Percentiles rank a stretch among this genome's conserved stretches.
These are phyloP conservation scores for Xylogone sp. DNA, from an alignment of 2,329 filamentous ascomycete genomes.

Conservation along the genomic window DNA sequence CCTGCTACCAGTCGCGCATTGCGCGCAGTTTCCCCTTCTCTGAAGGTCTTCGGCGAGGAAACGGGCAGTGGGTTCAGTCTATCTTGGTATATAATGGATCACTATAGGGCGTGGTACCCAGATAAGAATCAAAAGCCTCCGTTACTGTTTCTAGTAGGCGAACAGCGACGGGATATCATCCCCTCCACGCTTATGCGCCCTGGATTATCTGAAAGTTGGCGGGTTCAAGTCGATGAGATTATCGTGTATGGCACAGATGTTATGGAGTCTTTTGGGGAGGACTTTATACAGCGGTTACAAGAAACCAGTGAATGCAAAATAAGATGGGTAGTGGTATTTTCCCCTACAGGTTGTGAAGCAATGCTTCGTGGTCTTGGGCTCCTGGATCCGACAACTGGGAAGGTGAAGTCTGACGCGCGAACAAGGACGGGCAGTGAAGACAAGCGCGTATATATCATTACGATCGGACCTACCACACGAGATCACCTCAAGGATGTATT, in stretches of 20 bases:
- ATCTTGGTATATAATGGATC: slow-evolving; percentile 71
- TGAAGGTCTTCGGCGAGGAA: slow-evolving; percentile 72
- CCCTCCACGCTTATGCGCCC: slow-evolving; percentile 70
- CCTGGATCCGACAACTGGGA: slow-evolving; percentile 43
- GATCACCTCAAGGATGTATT: slow-evolving; percentile 66
- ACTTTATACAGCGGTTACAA: slow-evolving; percentile 54
- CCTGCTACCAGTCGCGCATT: slow-evolving; percentile 78
- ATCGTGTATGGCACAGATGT: slow-evolving; percentile 85
- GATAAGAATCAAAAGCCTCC: slow-evolving; percentile 46
- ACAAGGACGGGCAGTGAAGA: slow-evolving; percentile 17
- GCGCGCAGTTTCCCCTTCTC: slow-evolving; percentile 45
- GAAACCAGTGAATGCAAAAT: slow-evolving; percentile 34
- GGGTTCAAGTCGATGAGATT: slow-evolving; percentile 70
- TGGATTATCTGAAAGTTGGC: slow-evolving; percentile 40
- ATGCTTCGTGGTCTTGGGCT: slow-evolving; percentile 52
- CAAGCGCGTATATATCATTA: slow-evolving; percentile 63
- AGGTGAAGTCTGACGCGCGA: slow-evolving; percentile 21
- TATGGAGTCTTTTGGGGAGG: slow-evolving; percentile 69
- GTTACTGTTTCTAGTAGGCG: slow-evolving; percentile 84
- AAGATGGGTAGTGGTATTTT: slow-evolving; percentile 76
- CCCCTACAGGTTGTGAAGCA: slow-evolving; percentile 60
- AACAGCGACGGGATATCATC: slow-evolving; percentile 86
- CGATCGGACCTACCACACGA: slow-evolving; percentile 90
- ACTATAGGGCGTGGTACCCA: slow-evolving; percentile 60
- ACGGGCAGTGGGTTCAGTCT: slow-evolving; percentile 83